These are phyloP conservation scores for Piloderma croceum DNA, from an alignment of 768 basidiomycete species.

Conservation along the genomic window DNA sequence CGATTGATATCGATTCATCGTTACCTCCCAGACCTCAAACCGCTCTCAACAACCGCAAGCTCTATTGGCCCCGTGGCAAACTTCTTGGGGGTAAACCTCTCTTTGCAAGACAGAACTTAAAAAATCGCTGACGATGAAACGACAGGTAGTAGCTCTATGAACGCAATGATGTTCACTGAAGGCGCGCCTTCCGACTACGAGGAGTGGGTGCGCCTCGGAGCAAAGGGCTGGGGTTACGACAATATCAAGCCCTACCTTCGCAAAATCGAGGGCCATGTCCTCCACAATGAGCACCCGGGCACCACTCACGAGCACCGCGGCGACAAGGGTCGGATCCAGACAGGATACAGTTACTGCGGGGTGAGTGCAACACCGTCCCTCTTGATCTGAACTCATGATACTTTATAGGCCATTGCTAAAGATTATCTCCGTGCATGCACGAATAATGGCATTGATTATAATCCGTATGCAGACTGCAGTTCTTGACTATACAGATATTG, in stretches of 20 bases:
- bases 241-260: constrained; percentile 1
- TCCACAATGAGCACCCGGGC: background rate
- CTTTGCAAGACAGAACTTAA: too few species aligned
- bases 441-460: too few species aligned
- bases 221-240: constrained; percentile 3
- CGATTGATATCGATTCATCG: background rate
- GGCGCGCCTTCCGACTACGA: constrained; percentile 9
- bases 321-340: background rate
- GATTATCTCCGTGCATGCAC: background rate
- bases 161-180: constrained; percentile 8
- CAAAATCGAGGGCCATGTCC: background rate
- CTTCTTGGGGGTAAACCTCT: constrained; percentile 67
- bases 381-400: too few species aligned
- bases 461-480: too few species aligned
- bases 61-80: constrained; percentile 61
- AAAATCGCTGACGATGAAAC: too few species aligned
- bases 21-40: constrained; percentile 30
- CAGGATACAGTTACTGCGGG: background rate
- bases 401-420: too few species aligned
- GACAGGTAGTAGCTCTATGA: constrained; percentile 38
- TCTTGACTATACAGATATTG: too few species aligned
- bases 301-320: background rate
- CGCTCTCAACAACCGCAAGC: constrained; percentile 34
- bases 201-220: constrained; percentile 8
- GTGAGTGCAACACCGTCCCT: too few species aligned